Percentiles rank a stretch among this genome's conserved stretches.
Evolutionary conservation across 2,329 filamentous ascomycete genomes (phyloP).

Genomic region (Clonostachys byssicola): DNA sequence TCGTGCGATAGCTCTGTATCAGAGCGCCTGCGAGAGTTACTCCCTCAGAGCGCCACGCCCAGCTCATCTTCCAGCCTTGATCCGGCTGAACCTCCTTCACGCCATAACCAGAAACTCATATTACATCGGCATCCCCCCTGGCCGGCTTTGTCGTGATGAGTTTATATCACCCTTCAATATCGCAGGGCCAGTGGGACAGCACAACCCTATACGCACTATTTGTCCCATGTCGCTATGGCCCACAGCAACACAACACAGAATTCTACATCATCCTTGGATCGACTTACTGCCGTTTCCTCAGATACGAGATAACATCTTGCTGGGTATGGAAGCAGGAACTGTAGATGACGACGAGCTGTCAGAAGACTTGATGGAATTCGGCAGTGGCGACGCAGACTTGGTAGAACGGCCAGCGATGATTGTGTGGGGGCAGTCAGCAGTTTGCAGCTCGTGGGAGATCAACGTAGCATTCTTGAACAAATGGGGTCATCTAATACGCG

Average conservation of each 20-base stretch:
- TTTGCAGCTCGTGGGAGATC: conserved; percentile 38
- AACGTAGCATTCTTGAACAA: conserved; percentile 35
- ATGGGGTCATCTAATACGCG: conserved; percentile 31
- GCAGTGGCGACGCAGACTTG: neutral
- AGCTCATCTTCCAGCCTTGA: conserved; percentile 2
- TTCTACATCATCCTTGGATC: conserved; percentile 26
- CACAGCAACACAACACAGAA: neutral
- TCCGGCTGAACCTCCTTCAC: conserved; percentile 5
- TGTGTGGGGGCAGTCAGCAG: conserved; percentile 43
- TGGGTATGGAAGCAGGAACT: conserved; percentile 2
- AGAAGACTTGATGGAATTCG: neutral
- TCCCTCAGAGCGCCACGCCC: neutral
- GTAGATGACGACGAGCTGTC: conserved; percentile 10
- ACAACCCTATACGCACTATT: neutral
- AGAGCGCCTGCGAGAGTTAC: neutral
- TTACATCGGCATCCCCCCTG: neutral
- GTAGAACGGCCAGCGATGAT: conserved; percentile 19
- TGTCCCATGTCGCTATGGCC: neutral
- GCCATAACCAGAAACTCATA: conserved; percentile 2
- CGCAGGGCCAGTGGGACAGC: neutral
- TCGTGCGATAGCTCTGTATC: neutral
- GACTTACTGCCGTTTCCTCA: conserved; percentile 25
- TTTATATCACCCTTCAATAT: neutral
- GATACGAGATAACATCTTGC: conserved; percentile 24
- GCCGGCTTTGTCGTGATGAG: neutral